Percentiles rank a stretch among this genome's conserved stretches.
phyloP scores from a whole-genome alignment of 2,329 filamentous ascomycete genomes.

The Biscogniauxia sp. region DNA sequence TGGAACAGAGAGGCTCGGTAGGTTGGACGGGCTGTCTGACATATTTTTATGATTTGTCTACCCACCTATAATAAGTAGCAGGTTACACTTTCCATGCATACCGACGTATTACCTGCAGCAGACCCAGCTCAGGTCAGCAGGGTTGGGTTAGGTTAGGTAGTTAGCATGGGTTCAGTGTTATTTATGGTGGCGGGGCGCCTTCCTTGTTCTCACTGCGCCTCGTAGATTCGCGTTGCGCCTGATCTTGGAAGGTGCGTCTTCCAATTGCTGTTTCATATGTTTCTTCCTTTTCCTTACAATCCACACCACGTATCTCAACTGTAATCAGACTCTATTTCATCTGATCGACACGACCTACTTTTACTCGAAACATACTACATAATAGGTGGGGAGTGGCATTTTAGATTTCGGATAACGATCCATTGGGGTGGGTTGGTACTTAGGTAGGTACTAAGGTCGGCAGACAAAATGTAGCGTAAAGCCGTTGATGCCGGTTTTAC shows the following conservation, averaged over 20 bases:
- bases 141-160: not conserved
- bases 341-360: not conserved
- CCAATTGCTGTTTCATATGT: not conserved
- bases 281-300: not conserved
- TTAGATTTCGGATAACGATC: too few species aligned
- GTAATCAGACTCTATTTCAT: not conserved
- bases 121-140: not conserved
- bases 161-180: constrained; percentile 7
- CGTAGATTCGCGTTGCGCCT: constrained; percentile 12
- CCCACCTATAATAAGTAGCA: constrained; percentile 8
- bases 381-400: too few species aligned
- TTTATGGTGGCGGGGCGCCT: constrained; percentile 19
- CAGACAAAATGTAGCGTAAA: too few species aligned
- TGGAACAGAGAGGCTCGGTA: not conserved
- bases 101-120: not conserved
- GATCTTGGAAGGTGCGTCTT: not conserved
- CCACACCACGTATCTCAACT: too few species aligned
- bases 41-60: constrained; percentile 2
- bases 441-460: too few species aligned
- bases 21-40: not conserved
- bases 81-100: constrained; percentile 7
- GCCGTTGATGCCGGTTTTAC: too few species aligned
- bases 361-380: not conserved
- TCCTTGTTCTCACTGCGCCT: constrained; percentile 3
- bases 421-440: too few species aligned